These are phyloP conservation scores for Zasmidium cellare DNA, from an alignment of 2,329 filamentous ascomycete genomes.

Conservation along the genomic window DNA sequence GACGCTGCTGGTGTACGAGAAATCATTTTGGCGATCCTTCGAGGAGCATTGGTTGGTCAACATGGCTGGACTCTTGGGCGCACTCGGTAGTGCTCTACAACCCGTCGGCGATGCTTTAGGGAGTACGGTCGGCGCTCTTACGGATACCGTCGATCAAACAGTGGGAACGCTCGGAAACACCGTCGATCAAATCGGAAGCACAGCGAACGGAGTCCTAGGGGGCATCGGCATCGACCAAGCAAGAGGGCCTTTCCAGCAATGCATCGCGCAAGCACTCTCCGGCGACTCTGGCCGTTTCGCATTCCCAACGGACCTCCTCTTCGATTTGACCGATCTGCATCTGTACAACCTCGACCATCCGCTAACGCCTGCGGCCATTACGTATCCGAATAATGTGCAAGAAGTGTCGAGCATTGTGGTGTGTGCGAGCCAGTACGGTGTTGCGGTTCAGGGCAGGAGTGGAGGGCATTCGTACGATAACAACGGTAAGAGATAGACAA, in stretches of 20 bases:
- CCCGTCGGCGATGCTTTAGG: neutral
- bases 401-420: constrained; percentile 18
- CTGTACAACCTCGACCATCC: constrained; percentile 19
- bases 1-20: too few relatives aligned
- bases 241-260: constrained; percentile 16
- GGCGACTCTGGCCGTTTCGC: constrained; percentile 14
- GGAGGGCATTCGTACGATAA: constrained; percentile 22
- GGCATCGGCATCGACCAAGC: constrained; percentile 3
- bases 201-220: neutral
- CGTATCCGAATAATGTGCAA: constrained; percentile 14
- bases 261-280: constrained; percentile 14
- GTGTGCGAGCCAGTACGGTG: constrained; percentile 14
- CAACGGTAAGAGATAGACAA: constrained; percentile 6
- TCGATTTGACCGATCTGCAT: constrained; percentile 14
- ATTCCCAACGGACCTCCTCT: constrained; percentile 18
- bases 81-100: neutral
- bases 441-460: constrained; percentile 18
- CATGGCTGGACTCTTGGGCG: neutral
- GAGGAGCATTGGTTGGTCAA: too few relatives aligned
- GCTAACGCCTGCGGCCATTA: constrained; percentile 15
- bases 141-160: neutral
- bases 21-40: too few relatives aligned
- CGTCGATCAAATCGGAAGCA: neutral
- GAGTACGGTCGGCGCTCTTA: neutral
- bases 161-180: neutral